phyloP scores from a whole-genome alignment of 1,284 basidiomycete genomes.

The Pascua sp. region DNA sequence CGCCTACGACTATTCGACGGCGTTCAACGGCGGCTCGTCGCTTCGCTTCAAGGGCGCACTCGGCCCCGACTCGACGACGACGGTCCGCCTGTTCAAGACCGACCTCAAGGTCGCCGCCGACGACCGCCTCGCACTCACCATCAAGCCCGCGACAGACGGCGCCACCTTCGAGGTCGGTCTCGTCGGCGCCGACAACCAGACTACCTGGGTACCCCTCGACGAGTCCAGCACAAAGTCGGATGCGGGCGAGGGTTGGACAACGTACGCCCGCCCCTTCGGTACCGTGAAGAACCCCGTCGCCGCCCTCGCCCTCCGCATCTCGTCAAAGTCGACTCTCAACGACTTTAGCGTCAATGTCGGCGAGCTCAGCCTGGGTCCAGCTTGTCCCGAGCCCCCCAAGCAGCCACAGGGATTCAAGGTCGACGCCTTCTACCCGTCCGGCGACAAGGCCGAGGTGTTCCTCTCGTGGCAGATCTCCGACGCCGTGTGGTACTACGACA shows the following conservation, averaged over 20 bases:
- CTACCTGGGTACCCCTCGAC: neutral
- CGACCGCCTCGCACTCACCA: neutral
- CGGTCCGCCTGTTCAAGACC: neutral
- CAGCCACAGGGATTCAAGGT: neutral
- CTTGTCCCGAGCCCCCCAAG: neutral
- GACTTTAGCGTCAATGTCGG: neutral
- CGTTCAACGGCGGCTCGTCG: neutral
- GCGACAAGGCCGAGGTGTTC: neutral
- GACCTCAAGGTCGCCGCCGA: neutral
- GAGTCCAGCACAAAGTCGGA: neutral
- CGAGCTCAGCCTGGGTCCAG: neutral
- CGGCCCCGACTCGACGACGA: neutral
- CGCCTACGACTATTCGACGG: neutral
- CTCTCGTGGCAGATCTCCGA: neutral
- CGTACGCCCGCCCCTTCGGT: neutral
- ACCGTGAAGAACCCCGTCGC: neutral
- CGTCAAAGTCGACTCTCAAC: neutral
- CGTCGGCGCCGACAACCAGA: neutral
- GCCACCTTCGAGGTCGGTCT: neutral
- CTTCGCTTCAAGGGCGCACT: neutral
- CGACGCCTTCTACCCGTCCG: neutral
- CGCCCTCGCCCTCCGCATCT: neutral
- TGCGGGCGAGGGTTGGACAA: neutral
- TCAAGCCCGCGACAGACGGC: neutral
- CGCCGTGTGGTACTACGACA: neutral